A percentile compares a stretch with the other conserved stretches of the same genome.
Evolutionary conservation across 1,284 basidiomycete genomes (phyloP).

Genomic region (Cryptococcus sp.): DNA sequence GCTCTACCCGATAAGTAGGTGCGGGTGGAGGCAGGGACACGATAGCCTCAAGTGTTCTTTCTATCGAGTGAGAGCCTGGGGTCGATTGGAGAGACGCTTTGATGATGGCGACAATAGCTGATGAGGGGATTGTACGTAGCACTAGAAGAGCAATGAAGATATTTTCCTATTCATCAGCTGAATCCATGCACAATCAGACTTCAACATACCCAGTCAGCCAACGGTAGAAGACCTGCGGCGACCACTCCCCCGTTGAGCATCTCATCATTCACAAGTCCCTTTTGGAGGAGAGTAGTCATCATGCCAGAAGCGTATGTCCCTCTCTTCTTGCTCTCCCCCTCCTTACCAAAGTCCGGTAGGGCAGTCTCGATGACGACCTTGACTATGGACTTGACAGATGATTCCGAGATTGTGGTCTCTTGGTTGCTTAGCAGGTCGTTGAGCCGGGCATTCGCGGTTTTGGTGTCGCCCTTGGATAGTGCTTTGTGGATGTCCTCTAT

Average conservation of each 20-base stretch:
- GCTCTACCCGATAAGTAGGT: constrained; percentile 36
- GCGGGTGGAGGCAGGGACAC: constrained; percentile 31
- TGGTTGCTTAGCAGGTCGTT: neutral
- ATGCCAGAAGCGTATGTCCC: constrained; percentile 32
- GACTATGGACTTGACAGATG: constrained; percentile 18
- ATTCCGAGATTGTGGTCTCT: neutral
- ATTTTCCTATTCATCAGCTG: constrained; percentile 16
- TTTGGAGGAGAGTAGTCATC: constrained; percentile 23
- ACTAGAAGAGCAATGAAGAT: constrained; percentile 19
- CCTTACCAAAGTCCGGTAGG: constrained; percentile 7
- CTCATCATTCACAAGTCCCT: constrained; percentile 28
- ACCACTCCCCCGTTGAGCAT: constrained; percentile 39
- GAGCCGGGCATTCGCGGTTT: neutral
- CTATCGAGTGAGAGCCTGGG: constrained; percentile 10
- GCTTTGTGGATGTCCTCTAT: neutral
- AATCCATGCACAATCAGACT: neutral
- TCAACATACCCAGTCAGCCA: constrained; percentile 40
- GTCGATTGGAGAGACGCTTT: constrained; percentile 13
- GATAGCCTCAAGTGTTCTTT: constrained; percentile 21
- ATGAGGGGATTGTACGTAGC: constrained; percentile 30
- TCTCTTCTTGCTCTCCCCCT: neutral
- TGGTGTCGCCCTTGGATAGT: neutral
- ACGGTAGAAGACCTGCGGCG: constrained; percentile 28
- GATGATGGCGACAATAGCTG: constrained; percentile 28
- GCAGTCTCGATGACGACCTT: constrained; percentile 22